Base-by-base conservation (phyloP, 768 basidiomycete genomes). In the Cyclocybe cylindracea region DNA sequence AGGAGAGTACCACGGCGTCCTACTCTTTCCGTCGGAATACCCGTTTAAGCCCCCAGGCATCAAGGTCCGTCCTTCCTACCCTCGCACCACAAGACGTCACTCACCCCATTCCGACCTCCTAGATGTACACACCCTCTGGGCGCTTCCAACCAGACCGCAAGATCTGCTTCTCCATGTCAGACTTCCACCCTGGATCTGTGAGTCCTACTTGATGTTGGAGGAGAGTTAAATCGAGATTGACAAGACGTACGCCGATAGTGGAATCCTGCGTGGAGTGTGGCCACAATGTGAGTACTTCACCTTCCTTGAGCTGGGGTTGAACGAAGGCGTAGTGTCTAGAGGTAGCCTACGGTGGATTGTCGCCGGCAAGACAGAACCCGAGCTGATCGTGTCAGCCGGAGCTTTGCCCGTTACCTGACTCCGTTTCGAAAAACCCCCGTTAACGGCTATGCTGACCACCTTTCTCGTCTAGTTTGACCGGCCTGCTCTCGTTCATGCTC, bases 81-180 rank as follows among this genome's bases (percentile, higher is more conserved):
- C 43, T 54, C 44, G 38, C n/a, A 36, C 16, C 45, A 36, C 36
- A 32, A 34, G 45, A 34, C 51, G 18, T 43, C 37, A 43, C 43
- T 48, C 42, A 50, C 47, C 13, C 33, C 31, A 35, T 46, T 37
- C 41, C 43, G 7, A 35, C 39, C 24, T 40, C 14, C 36, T 60
- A 94, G 92, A 92, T 94, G 91, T 81, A 86, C 60, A 94, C 93
- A 10, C 93, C 93, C 0, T 91, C 90, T 5, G 93, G 93, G 14
- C 84, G 93, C 53, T 95, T 95, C 71, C 84, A 89, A 58, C 90
- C 91, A 16, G 91, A 93, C 77, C 86, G 85, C 74, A 97, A 94
- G 79, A 97, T 98, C 49, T 98, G 95, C 67, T 96, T 97, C 73
- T 96, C 93, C 18, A 97, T 98, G 94, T 94, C 92, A 3, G 92